Percentiles rank a stretch among this genome's conserved stretches.
phyloP scores from a whole-genome alignment of 2,329 filamentous ascomycete genomes.

The Alternaria postmessia region DNA sequence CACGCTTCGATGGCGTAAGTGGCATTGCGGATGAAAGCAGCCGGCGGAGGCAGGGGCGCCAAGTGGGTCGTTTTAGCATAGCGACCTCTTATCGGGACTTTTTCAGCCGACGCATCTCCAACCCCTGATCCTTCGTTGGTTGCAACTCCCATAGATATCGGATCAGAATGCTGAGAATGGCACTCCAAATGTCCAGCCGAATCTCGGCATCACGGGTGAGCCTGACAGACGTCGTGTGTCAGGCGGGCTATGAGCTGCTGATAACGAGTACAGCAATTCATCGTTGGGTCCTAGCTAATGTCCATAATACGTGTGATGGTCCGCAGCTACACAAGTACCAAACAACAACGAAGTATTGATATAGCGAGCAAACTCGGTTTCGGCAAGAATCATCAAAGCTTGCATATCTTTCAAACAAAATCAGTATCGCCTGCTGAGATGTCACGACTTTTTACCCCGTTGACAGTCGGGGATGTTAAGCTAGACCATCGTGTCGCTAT shows the following conservation, averaged over 20 bases:
- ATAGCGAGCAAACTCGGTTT: neutral
- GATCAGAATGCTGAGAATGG: neutral
- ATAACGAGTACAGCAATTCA: slow-evolving; percentile 2
- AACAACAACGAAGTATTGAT: neutral
- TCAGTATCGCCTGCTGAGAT: neutral
- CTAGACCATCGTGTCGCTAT: slow-evolving; percentile 46
- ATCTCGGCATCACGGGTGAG: slow-evolving; percentile 9
- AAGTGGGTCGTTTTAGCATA: neutral
- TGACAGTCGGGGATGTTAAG: slow-evolving; percentile 37
- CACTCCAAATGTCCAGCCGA: neutral
- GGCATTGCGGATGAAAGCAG: slow-evolving; percentile 1
- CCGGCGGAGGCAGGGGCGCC: neutral
- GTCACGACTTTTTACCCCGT: slow-evolving; percentile 45
- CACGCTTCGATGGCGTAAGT: slow-evolving; percentile 11
- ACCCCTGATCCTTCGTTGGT: neutral
- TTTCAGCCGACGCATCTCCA: slow-evolving; percentile 7
- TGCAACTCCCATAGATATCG: neutral
- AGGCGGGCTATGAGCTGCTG: slow-evolving; percentile 8
- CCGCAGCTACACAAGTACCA: neutral
- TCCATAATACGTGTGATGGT: slow-evolving; percentile 1
- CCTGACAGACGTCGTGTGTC: neutral
- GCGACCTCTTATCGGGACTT: slow-evolving; percentile 5
- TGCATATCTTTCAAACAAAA: neutral
- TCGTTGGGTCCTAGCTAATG: neutral
- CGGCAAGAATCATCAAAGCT: neutral